phyloP scores from a whole-genome alignment of 495 filamentous ascomycete genomes.

The Ramalina peruviana region DNA sequence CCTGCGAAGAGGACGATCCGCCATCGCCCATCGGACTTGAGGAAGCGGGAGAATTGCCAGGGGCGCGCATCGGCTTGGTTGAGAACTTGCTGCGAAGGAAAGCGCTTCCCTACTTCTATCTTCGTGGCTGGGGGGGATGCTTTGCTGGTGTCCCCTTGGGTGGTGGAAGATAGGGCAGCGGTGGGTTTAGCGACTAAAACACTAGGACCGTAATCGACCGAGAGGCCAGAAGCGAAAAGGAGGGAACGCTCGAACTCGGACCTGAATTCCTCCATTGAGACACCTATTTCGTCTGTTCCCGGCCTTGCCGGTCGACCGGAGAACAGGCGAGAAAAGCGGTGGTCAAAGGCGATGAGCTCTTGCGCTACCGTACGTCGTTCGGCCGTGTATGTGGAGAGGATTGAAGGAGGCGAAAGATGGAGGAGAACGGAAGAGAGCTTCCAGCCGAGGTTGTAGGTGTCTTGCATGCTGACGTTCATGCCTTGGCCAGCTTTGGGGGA shows the following conservation, averaged over 20 bases:
- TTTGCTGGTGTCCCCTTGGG: no score
- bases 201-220: conserved; percentile 32
- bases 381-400: conserved; percentile 55
- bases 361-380: conserved; percentile 58
- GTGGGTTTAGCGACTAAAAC: conserved; percentile 18
- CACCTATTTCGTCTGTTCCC: conserved; percentile 24
- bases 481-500: conserved; percentile 63
- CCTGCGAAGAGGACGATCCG: conserved; percentile 52
- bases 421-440: conserved; percentile 51
- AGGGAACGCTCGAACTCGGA: conserved; percentile 32
- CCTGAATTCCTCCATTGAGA: conserved; percentile 34
- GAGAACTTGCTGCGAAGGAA: conserved; percentile 46
- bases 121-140: conserved; percentile 19
- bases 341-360: conserved; percentile 62
- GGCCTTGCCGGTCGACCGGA: conserved; percentile 25
- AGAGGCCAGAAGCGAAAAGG: conserved; percentile 32
- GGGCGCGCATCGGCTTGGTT: conserved; percentile 45
- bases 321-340: conserved; percentile 38
- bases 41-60: conserved; percentile 20
- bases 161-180: conserved; percentile 17
- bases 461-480: conserved; percentile 63
- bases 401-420: conserved; percentile 31
- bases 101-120: conserved; percentile 38
- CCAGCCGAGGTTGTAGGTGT: conserved; percentile 59
- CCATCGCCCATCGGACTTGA: conserved; percentile 47